Evolutionary conservation across 352 stramenopile species (phyloP), one percentile per base, ranked within the genome.

Genomic region (Globisporangium lucens): DNA sequence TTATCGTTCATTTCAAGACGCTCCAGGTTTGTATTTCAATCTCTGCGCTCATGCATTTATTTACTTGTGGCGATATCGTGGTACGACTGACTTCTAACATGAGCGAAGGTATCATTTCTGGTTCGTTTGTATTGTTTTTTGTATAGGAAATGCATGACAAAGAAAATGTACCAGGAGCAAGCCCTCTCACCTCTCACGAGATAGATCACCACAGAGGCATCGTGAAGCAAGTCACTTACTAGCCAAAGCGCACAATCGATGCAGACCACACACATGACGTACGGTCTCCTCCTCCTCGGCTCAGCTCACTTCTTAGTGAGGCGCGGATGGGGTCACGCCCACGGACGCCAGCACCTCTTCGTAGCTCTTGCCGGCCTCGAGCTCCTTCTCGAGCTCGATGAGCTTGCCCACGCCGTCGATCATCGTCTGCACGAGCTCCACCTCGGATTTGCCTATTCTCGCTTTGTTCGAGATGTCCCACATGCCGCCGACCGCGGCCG

Each of bases 401-500:
- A 98, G 79, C 64, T 91, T 88, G 2, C 86, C 79, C 1, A 98
- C 89, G 33, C 94, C 94, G 67, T 98, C 89, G 59, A 98, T 98
- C 93, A 98, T 98, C 33, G 93, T 93, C 80, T 98, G 95, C 59
- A 98, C 96, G 22, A 98, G 81, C 70, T 98, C 85, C 4, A 98
- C 91, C 70, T 98, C 95, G 47, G 87, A 97, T 63, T 96, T 97
- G 13, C 95, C 95, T 68, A 98, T 89, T 59, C 93, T 80, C 55
- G 97, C 91, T 62, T 97, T 94, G 83, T 98, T 98, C 3, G 91
- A 98, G 69, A 98, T 87, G 61, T 98, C 95, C 76, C 93, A 98
- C 63, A 98, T 93, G 51, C 92, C 89, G 33, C 87, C 89, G 20
- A 85, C 67, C 22, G 85, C 80, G 12, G 85, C 88, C 41, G 80